Percentiles rank a stretch among this genome's conserved stretches.
Conservation (phyloP, 2,329 filamentous ascomycete species). For the Fusarium kyushuense region DNA sequence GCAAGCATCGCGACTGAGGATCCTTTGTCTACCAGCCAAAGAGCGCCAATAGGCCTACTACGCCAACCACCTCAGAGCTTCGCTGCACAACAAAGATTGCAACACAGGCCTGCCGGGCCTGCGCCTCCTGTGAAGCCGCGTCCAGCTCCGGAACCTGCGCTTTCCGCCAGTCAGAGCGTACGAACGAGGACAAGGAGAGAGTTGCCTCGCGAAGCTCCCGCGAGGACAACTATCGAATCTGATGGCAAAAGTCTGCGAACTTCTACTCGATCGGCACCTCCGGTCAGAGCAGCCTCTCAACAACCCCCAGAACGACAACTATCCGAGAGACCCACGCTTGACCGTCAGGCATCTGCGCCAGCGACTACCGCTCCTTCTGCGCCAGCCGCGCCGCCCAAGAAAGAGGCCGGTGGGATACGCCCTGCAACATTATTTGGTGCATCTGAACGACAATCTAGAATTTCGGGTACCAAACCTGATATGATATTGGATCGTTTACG, state of each 20-base stretch:
- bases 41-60: slow-evolving; percentile 58
- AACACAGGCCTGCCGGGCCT: slow-evolving; percentile 58
- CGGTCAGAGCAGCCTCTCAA: slow-evolving; percentile 46
- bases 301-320: slow-evolving; percentile 46
- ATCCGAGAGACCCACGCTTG: slow-evolving; percentile 38
- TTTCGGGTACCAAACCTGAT: slow-evolving; percentile 69
- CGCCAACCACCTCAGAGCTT: slow-evolving; percentile 72
- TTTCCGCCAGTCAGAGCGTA: slow-evolving; percentile 50
- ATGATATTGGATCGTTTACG: slow-evolving; percentile 67
- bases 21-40: slow-evolving; percentile 50
- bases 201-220: slow-evolving; percentile 39
- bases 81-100: slow-evolving; percentile 73
- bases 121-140: slow-evolving; percentile 46
- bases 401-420: slow-evolving; percentile 50
- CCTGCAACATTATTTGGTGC: slow-evolving; percentile 67
- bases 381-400: slow-evolving; percentile 42
- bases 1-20: slow-evolving; percentile 52
- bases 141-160: slow-evolving; percentile 39
- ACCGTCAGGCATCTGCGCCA: slow-evolving; percentile 47
- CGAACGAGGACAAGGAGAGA: slow-evolving; percentile 49
- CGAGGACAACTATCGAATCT: slow-evolving; percentile 43
- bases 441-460: slow-evolving; percentile 61
- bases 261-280: slow-evolving; percentile 47
- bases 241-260: slow-evolving; percentile 47
- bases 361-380: slow-evolving; percentile 42